Evolutionary conservation across 495 filamentous ascomycete genomes (phyloP), one percentile per base, ranked within the genome.

Genomic region (Talaromyces nanjingensis): DNA sequence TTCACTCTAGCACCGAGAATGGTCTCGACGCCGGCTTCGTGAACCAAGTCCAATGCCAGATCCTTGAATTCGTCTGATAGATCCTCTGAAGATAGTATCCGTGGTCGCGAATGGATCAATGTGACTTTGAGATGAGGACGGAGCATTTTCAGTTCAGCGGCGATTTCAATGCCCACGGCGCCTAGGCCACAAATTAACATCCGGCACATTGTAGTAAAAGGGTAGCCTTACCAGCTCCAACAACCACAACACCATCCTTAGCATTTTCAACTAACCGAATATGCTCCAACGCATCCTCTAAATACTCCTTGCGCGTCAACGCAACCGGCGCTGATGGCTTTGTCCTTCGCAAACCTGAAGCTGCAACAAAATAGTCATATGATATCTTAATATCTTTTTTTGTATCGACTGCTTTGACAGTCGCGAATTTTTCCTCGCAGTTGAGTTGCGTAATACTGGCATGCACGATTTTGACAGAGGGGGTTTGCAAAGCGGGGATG

Each of bases 101-200:
- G 79, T 25, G 74, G 72, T 4, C 86, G 77, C 0, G 88, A 90
- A 70, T 91, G 88, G n/a, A 89, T 80, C 0, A 91, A 76, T 0
- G 83, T 88, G 22, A 91, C 81, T 39, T 80, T 78, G 45, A 84
- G 71, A 2, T 77, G 47, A 0, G 88, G 87, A n/a, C 84, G 72
- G 9, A 84, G 70, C 11, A 78, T 68, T 68, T 87, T 88, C 53
- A 89, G 68, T 71, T 91, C 88, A 11, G 86, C 80, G 0, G 88
- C 86, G 77, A 90, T 87, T 67, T 91, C 88, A 52, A 90, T 82
- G 9, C 88, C 88, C 3, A 90, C 88, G 8, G 88, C 88, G 16
- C 87, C 87, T 76, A 65, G 12, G 33, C 16, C 76, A 75, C 76
- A 64, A 78, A 25, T 33, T 16, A 22, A 3, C 27, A 59, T 59